phyloP scores from a whole-genome alignment of 306 rosid species.

The Fragaria iinumae region DNA sequence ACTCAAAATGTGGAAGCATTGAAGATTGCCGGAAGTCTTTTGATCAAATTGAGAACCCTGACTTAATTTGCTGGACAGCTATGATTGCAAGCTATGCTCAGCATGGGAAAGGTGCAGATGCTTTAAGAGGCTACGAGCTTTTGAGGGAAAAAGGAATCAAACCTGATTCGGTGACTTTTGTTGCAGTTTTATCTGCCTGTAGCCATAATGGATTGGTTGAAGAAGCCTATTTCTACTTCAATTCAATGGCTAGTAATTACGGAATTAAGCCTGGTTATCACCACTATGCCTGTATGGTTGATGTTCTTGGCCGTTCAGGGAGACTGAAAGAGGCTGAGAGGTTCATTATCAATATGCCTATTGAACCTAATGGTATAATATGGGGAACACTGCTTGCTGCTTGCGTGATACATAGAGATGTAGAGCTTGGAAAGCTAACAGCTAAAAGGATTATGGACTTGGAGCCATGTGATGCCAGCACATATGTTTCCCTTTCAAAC shows the following conservation, averaged over 20 bases:
- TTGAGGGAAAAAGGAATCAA: constrained; percentile 61
- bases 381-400: constrained; percentile 83
- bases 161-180: constrained; percentile 78
- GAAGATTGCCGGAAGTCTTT: constrained; percentile 67
- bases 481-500: constrained; percentile 64
- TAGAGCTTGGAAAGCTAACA: constrained; percentile 64
- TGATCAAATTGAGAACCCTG: constrained; percentile 56
- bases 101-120: constrained; percentile 72
- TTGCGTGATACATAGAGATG: constrained; percentile 68
- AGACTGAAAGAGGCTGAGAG: constrained; percentile 60
- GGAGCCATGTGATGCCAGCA: constrained; percentile 53
- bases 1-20: constrained; percentile 71
- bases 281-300: constrained; percentile 75
- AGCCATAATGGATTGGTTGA: constrained; percentile 69
- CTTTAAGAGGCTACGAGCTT: constrained; percentile 58
- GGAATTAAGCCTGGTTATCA: constrained; percentile 53
- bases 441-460: constrained; percentile 61
- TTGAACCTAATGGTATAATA: constrained; percentile 52
- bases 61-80: constrained; percentile 70
- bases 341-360: constrained; percentile 54
- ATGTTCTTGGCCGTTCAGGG: constrained; percentile 77
- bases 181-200: constrained; percentile 72
- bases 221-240: constrained; percentile 63
- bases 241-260: constrained; percentile 56
- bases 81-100: constrained; percentile 74